Conservation (phyloP, 805 yeast species). For the Metschnikowia sp. region DNA sequence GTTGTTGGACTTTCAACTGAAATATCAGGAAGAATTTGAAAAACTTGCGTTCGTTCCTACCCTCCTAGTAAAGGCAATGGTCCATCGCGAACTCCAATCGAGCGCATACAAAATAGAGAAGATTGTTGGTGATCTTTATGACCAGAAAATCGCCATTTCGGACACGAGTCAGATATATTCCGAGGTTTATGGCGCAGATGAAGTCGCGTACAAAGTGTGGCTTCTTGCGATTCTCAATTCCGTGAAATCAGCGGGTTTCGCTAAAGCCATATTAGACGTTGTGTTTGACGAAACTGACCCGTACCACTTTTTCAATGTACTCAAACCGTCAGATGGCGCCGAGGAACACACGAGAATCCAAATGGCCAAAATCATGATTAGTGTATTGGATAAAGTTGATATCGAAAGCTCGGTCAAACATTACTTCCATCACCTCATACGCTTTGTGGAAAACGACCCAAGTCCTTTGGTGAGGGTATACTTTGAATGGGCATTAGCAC, state of each 20-base stretch:
- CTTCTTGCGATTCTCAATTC: constrained; percentile 47
- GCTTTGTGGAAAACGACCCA: constrained; percentile 50
- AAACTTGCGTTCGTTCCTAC: constrained; percentile 48
- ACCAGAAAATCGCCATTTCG: constrained; percentile 34
- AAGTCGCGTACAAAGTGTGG: constrained; percentile 49
- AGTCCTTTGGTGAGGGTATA: constrained; percentile 75
- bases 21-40: constrained; percentile 33
- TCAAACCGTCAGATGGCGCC: constrained; percentile 58
- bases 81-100: constrained; percentile 50
- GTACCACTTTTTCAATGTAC: constrained; percentile 46
- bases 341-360: constrained; percentile 68
- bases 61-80: constrained; percentile 44
- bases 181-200: constrained; percentile 54
- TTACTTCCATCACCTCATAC: constrained; percentile 34
- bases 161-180: constrained; percentile 35
- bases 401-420: constrained; percentile 1
- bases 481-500: constrained; percentile 74
- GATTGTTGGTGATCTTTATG: constrained; percentile 52
- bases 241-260: constrained; percentile 25
- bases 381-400: constrained; percentile 37
- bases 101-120: constrained; percentile 60
- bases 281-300: constrained; percentile 36
- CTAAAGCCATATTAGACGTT: constrained; percentile 28
- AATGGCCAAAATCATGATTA: constrained; percentile 50
- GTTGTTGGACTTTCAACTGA: constrained; percentile 44